Evolutionary conservation across 1,284 basidiomycete species (phyloP), one percentile per base, ranked within the genome.

Genomic region (Cutaneotrichosporon sp.): DNA sequence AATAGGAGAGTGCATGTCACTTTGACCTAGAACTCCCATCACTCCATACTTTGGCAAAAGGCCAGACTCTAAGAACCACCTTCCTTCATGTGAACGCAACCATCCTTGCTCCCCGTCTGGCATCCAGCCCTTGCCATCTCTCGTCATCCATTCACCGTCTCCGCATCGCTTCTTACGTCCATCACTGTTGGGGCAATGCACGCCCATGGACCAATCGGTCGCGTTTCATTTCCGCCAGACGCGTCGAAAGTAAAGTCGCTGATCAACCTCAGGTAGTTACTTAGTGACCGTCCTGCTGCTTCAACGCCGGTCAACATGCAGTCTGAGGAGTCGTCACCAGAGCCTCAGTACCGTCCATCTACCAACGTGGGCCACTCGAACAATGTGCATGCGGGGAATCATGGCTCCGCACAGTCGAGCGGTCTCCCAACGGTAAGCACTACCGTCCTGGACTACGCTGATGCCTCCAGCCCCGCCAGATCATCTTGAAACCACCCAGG

Each of bases 401-500:
- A 56, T 40, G 34, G 21, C 34, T 56, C 53, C 13, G 36, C 53
- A 22, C 18, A 38, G n/a, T 38, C 53, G 13, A 56, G 53, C 21
- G 34, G n/a, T 13, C 22, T 56, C 13, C 36, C 55, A 42, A 42
- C 55, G 16, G 55, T 56, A 18, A 18, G 55, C 21, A 7, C 13
- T 18, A 34, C 6, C n/a, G 21, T 32, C 32, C 5, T 32, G 32
- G 5, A 10, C 32, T 11, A 10, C 3, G 26, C 53, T 61, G 32
- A 59, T n/a, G 7, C n/a, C 4, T 13, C 11, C 58, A 60, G 58
- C 60, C 64, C 13, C 60, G 60, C 36, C 56, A 60, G 18, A 56
- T 68, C 50, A 68, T 65, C 46, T 36, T 65, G 26, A 68, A 68
- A 47, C 62, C 64, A 4, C 62, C 65, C 9, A 47, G 51, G 21